phyloP scores from a whole-genome alignment of 2,329 filamentous ascomycete species.

The Neofusicoccum kwambonambiense region DNA sequence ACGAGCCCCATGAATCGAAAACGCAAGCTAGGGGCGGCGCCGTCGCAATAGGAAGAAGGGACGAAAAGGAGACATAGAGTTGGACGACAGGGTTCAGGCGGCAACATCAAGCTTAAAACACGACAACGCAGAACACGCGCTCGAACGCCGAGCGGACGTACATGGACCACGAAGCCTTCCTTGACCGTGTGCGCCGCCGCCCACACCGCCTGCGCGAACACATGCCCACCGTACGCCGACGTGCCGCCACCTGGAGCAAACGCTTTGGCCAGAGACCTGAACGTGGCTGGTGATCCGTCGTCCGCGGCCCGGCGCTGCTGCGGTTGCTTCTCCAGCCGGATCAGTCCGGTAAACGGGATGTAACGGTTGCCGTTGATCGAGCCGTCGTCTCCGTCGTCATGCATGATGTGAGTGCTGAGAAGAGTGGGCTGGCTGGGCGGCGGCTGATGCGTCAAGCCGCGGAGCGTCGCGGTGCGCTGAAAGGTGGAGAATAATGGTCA shows the following conservation, averaged over 20 bases:
- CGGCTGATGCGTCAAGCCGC: background rate
- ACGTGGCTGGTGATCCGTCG: conserved; percentile 26
- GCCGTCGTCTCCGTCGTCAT: background rate
- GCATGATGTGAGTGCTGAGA: conserved; percentile 8
- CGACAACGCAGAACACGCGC: background rate
- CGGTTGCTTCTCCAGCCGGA: conserved; percentile 40
- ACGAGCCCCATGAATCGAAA: background rate
- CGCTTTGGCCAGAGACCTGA: conserved; percentile 39
- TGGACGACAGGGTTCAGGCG: background rate
- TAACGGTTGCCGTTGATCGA: conserved; percentile 16
- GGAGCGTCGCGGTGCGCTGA: background rate
- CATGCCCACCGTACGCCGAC: conserved; percentile 56
- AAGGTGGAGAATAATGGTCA: conserved; percentile 8
- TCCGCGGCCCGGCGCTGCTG: conserved; percentile 24
- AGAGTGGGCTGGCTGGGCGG: background rate
- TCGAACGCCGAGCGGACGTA: conserved; percentile 28
- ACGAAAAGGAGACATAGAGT: background rate
- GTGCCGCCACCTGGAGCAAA: conserved; percentile 45
- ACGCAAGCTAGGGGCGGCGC: background rate
- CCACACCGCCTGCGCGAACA: conserved; percentile 58
- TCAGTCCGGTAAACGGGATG: conserved; percentile 41
- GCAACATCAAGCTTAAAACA: background rate
- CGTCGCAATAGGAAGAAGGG: background rate
- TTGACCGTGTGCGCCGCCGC: conserved; percentile 55
- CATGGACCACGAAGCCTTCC: conserved; percentile 52